These are phyloP conservation scores for Starmerella floris DNA, from an alignment of 805 yeast genomes.

Conservation along the genomic window DNA sequence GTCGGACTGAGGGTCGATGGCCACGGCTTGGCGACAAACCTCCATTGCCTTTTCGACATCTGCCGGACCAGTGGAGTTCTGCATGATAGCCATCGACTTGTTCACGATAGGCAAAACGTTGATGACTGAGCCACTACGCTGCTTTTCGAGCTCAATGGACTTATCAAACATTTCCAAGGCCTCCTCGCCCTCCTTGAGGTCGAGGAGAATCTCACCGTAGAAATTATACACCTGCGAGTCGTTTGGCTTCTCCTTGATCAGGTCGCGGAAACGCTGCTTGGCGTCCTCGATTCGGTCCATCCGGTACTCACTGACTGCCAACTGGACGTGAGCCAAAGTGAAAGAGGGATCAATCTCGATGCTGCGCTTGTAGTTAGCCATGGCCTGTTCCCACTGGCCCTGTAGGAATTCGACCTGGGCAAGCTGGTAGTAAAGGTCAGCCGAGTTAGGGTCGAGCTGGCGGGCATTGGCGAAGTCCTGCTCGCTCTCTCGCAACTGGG, in stretches of 20 bases:
- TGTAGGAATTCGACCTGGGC: slow-evolving; percentile 84
- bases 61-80: slow-evolving; percentile 23
- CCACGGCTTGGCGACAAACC: slow-evolving; percentile 60
- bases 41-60: slow-evolving; percentile 46
- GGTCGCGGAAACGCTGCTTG: slow-evolving; percentile 41
- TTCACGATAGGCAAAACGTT: slow-evolving; percentile 84
- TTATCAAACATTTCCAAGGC: slow-evolving; percentile 77
- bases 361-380: slow-evolving; percentile 60
- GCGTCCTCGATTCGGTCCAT: slow-evolving; percentile 47
- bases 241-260: slow-evolving; percentile 59
- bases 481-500: slow-evolving; percentile 45
- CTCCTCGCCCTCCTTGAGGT: slow-evolving; percentile 53
- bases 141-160: slow-evolving; percentile 63
- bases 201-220: slow-evolving; percentile 86
- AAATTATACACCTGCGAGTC: slow-evolving; percentile 88
- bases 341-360: slow-evolving; percentile 60
- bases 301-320: slow-evolving; percentile 84
- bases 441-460: slow-evolving; percentile 50
- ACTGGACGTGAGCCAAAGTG: slow-evolving; percentile 76
- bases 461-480: slow-evolving; percentile 61
- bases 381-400: slow-evolving; percentile 60
- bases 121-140: slow-evolving; percentile 47
- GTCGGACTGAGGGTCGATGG: slow-evolving; percentile 77
- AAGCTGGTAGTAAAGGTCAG: slow-evolving; percentile 83
- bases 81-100: slow-evolving; percentile 53